These are phyloP conservation scores for Stipa capillata DNA, from an alignment of 176 grass and related monocot genomes.

Conservation along the genomic window DNA sequence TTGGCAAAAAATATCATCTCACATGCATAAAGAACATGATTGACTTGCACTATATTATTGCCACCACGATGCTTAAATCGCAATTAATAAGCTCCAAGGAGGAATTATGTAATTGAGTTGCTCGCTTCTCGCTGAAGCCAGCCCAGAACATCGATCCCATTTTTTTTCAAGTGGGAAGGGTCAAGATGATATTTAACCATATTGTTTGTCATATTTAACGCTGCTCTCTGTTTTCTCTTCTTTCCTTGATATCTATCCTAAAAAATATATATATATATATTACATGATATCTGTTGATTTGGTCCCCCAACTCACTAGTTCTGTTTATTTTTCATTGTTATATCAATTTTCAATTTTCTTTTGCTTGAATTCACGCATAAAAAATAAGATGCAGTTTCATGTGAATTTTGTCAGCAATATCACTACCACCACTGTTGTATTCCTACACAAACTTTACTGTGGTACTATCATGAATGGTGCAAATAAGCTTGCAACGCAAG, in stretches of 20 bases:
- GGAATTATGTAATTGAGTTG: neutral
- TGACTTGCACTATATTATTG: conserved; percentile 25
- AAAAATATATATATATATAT: too few species aligned
- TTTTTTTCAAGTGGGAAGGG: conserved; percentile 5
- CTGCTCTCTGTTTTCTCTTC: too few species aligned
- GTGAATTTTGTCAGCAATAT: neutral
- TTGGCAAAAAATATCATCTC: neutral
- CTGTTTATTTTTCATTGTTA: too few species aligned
- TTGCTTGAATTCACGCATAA: neutral
- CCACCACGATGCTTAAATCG: conserved; percentile 6
- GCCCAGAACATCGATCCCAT: neutral
- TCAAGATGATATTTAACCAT: too few species aligned
- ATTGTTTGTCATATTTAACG: too few species aligned
- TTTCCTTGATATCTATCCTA: too few species aligned
- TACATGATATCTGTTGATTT: too few species aligned
- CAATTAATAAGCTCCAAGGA: conserved; percentile 22
- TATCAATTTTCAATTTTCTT: too few species aligned
- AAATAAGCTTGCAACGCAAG: neutral
- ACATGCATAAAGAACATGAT: conserved; percentile 14
- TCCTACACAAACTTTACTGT: neutral
- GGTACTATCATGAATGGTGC: neutral
- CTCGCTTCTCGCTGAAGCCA: conserved; percentile 24
- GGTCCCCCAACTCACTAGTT: too few species aligned
- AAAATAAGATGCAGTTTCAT: neutral
- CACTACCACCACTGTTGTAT: neutral